Conservation (phyloP, 257 asterid genomes). For the Primulina eburnea region DNA sequence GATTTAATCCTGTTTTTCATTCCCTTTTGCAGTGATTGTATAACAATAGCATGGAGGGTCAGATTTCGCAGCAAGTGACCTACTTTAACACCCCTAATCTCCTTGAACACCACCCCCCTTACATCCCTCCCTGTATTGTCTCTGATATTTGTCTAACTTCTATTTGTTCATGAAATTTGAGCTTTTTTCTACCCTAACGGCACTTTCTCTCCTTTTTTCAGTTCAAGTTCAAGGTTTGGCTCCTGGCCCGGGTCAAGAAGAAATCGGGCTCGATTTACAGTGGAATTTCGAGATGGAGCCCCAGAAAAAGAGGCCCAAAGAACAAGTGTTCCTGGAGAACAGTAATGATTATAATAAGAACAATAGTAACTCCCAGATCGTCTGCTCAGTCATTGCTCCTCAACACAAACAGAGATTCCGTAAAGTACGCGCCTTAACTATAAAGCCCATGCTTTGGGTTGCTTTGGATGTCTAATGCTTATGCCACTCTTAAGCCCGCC, state of each 20-base stretch:
- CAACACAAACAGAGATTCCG: too few relatives aligned
- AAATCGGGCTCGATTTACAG: conserved; percentile 63
- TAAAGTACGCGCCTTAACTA: too few relatives aligned
- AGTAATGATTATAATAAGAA: conserved; percentile 40
- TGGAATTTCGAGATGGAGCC: conserved; percentile 72
- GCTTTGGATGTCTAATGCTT: too few relatives aligned
- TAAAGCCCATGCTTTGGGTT: too few relatives aligned
- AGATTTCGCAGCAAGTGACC: conserved; percentile 64
- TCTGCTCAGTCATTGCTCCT: conserved; percentile 24
- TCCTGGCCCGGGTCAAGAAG: conserved; percentile 56
- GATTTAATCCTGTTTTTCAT: conserved; percentile 13
- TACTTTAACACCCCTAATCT: conserved; percentile 64
- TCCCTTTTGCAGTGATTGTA: conserved; percentile 58
- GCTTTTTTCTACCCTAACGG: background rate
- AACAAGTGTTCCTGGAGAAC: conserved; percentile 69
- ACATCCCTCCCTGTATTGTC: conserved; percentile 73
- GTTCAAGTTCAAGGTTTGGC: conserved; percentile 86
- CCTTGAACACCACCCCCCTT: conserved; percentile 89
- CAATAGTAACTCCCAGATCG: conserved; percentile 68
- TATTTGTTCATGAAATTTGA: background rate
- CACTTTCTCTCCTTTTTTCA: conserved; percentile 25
- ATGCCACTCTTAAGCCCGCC: too few relatives aligned
- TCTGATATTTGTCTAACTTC: conserved; percentile 11
- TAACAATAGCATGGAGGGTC: conserved; percentile 63
- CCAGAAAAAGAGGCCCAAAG: conserved; percentile 67